Evolutionary conservation across 495 filamentous ascomycete genomes (phyloP), one percentile per base, ranked within the genome.

Genomic region (Podospora appendiculata): DNA sequence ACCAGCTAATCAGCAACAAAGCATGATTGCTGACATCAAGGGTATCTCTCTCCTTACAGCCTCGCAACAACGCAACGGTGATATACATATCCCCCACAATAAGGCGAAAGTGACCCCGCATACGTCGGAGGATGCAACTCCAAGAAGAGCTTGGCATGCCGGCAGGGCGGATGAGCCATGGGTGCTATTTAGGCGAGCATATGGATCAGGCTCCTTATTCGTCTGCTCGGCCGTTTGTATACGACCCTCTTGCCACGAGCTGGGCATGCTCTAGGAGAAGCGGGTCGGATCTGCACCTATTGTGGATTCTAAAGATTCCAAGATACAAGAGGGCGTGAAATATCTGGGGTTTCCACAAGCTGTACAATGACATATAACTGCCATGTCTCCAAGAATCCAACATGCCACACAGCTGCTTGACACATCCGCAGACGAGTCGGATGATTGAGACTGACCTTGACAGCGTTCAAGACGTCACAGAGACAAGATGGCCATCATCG

Each of bases 111-210:
- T 14, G 19, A 59, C 57, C 60, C 57, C 60, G 60, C 57, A 56
- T 51, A 43, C 33, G 52, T 54, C 60, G 57, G 57, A 63, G 52
- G 57, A 56, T 51, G 52, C 52, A 63, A 54, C 60, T 54, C 52
- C 57, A 60, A 56, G 52, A 8, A 63, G 60, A 54, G 11, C 57
- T 60, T 56, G 54, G 52, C 57, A 58, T 50, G 48, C 41, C 40
- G 48, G 38, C 25, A 53, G 25, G 3, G 14, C n/a, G 33, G 32
- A 16, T 17, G 14, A 8, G 16, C n/a, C 13, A 19, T 13, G 17
- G 40, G 19, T 32, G 3, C 48, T 51, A 41, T 54, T 54, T 52
- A 54, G 47, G 51, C 49, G 52, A 50, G 32, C 17, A 19, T 10
- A 40, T 12, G 11, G 16, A n/a, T 18, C n/a, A 2, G 25, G 32